Percentiles rank a stretch among this genome's conserved stretches.
Evolutionary conservation across 2,329 filamentous ascomycete species (phyloP).

Genomic region (Claviceps pazoutovae): DNA sequence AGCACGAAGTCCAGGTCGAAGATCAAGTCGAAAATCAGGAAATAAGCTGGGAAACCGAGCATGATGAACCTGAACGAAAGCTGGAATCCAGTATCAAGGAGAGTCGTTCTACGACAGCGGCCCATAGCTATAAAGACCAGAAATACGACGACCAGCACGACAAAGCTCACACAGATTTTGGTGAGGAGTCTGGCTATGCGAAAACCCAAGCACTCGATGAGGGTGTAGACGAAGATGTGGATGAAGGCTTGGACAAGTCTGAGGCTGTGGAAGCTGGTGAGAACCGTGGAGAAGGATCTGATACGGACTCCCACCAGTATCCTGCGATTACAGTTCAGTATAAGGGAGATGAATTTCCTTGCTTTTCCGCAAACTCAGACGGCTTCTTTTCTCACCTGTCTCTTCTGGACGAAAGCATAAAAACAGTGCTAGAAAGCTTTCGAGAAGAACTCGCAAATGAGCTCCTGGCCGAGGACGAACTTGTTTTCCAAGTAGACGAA

Average conservation of each 20-base stretch:
- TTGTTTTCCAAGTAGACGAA: slow-evolving; percentile 37
- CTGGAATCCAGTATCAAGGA: background rate
- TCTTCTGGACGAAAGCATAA: slow-evolving; percentile 29
- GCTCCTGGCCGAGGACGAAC: slow-evolving; percentile 30
- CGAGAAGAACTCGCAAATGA: slow-evolving; percentile 33
- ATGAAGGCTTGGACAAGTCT: background rate
- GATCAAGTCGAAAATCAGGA: slow-evolving; percentile 8
- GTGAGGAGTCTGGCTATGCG: background rate
- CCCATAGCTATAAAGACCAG: background rate
- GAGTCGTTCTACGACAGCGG: background rate
- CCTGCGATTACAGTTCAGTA: slow-evolving; percentile 29
- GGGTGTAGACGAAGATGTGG: slow-evolving; percentile 1
- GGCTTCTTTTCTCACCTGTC: slow-evolving; percentile 31
- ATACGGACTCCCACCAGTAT: slow-evolving; percentile 11
- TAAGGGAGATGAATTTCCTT: slow-evolving; percentile 28
- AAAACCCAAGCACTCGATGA: slow-evolving; percentile 2
- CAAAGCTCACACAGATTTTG: no score
- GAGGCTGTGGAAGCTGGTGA: background rate
- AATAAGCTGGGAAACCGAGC: slow-evolving; percentile 12
- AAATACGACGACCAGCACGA: background rate
- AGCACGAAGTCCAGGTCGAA: slow-evolving; percentile 1
- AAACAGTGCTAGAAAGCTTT: slow-evolving; percentile 29
- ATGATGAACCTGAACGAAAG: slow-evolving; percentile 7
- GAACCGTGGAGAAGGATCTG: slow-evolving; percentile 2
- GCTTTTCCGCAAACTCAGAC: slow-evolving; percentile 22